Base-by-base conservation (phyloP, 345 rosid species). In the Aegle marmelos region DNA sequence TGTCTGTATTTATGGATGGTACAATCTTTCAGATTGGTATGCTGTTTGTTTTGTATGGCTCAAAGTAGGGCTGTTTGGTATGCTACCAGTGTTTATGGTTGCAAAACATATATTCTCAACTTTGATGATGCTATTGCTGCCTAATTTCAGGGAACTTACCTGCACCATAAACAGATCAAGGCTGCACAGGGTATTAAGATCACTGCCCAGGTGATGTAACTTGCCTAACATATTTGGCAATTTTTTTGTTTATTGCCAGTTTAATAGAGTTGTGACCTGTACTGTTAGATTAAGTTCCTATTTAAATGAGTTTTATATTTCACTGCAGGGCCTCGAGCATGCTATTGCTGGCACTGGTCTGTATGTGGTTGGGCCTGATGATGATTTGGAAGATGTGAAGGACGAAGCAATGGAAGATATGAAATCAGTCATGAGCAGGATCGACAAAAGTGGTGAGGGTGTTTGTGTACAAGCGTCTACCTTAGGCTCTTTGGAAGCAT, bases 181-280 rank as follows among this genome's bases (percentile, higher is more conserved):
- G 99, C 99, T 76, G 98, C 97, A 61, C 95, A 90, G 90, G 97
- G 98, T 80, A 94, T 96, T 83, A 96, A 96, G 86, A 92, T 96
- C 56, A 79, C 93, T 57, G 98, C 91, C 33, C 99, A 94, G 98
- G 99, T 95, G 70, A 76, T 48, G 34, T 76, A 66, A 54, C 71
- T 68, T 54, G 22, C 36, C 25, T 28, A 41, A 37, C 39, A 7
- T 69, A 25, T 28, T 4, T n/a, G 57, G 70, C 45, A 16, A 24
- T n/a, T 28, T 25, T 25, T 25, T 66, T 5, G 58, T 39, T 8
- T 45, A 25, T 64, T 53, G 37, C 61, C 33, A 33, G 36, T 59
- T 70, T 25, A 4, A 0, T 48, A 1, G 21, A 24, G 16, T 68
- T 45, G 5, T 62, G 28, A 37, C 21, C 19, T 5, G 21, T 17